phyloP scores from a whole-genome alignment of 2,329 filamentous ascomycete genomes.

The Scolecobasidium constrictum region DNA sequence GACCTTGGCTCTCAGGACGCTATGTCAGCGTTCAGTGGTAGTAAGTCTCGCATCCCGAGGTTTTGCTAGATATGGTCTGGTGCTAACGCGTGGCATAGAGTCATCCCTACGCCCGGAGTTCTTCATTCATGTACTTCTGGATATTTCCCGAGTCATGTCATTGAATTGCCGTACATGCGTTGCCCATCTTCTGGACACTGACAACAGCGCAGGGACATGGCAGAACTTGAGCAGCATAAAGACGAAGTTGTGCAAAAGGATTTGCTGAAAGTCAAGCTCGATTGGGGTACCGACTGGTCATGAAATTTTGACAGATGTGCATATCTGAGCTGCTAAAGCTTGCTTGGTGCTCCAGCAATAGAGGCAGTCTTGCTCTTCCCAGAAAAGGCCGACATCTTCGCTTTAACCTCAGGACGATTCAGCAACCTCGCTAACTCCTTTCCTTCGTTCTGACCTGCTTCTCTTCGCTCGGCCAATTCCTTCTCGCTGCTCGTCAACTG shows the following conservation, averaged over 20 bases:
- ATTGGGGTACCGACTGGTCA: not conserved
- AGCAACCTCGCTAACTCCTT: slow-evolving; percentile 13
- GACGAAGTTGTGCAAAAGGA: slow-evolving; percentile 5
- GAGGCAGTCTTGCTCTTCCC: slow-evolving; percentile 5
- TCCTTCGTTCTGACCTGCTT: slow-evolving; percentile 13
- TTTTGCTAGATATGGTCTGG: too few relatives aligned
- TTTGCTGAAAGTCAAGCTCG: slow-evolving; percentile 8
- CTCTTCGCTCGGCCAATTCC: slow-evolving; percentile 11
- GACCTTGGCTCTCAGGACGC: slow-evolving; percentile 18
- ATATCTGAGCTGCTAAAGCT: too few relatives aligned
- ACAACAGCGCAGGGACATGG: too few relatives aligned
- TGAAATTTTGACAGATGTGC: too few relatives aligned
- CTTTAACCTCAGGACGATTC: slow-evolving; percentile 12
- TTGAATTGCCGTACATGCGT: too few relatives aligned
- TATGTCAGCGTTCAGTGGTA: slow-evolving; percentile 14
- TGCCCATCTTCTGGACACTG: too few relatives aligned
- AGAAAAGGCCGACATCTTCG: slow-evolving; percentile 13
- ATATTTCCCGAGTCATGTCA: too few relatives aligned
- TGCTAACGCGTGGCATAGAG: too few relatives aligned
- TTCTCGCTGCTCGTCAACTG: slow-evolving; percentile 10
- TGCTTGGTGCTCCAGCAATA: too few relatives aligned
- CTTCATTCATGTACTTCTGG: too few relatives aligned
- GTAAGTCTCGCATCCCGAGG: too few relatives aligned
- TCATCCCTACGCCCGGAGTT: too few relatives aligned
- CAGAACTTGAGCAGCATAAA: slow-evolving; percentile 2